phyloP scores from a whole-genome alignment of 225 moss, liverwort and hornwort genomes.

The Bryum argenteum region DNA sequence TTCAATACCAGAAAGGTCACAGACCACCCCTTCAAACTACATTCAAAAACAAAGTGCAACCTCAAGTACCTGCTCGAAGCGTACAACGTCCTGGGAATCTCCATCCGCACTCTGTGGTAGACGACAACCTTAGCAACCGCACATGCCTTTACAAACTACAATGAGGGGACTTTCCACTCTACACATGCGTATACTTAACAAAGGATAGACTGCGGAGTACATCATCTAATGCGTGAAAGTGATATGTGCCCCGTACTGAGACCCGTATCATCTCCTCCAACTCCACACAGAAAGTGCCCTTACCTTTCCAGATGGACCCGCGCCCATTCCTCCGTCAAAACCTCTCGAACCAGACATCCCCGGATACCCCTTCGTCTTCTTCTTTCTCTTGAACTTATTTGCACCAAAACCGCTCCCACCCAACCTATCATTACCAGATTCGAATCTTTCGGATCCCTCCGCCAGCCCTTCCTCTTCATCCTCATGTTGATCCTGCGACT shows the following conservation, averaged over 20 bases:
- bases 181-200: background rate
- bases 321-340: constrained; percentile 52
- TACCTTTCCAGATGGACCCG: constrained; percentile 38
- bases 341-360: constrained; percentile 44
- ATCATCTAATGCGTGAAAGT: no score
- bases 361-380: constrained; percentile 67
- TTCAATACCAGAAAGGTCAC: background rate
- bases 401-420: constrained; percentile 33
- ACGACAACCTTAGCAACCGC: background rate
- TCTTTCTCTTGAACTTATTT: constrained; percentile 75
- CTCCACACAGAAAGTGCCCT: background rate
- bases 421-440: constrained; percentile 24
- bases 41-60: background rate
- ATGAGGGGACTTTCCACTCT: background rate
- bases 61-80: constrained; percentile 54
- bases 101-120: constrained; percentile 33
- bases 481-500: constrained; percentile 37
- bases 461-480: constrained; percentile 32
- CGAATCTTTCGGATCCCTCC: constrained; percentile 35
- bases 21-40: background rate
- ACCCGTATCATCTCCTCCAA: background rate
- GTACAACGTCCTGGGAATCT: constrained; percentile 36
- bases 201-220: background rate
- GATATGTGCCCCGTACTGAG: background rate
- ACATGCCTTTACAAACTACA: background rate